Percentiles rank a stretch among this genome's conserved stretches.
phyloP scores from a whole-genome alignment of 31 red algal genomes.

The Odonthalia washingtoniensis region DNA sequence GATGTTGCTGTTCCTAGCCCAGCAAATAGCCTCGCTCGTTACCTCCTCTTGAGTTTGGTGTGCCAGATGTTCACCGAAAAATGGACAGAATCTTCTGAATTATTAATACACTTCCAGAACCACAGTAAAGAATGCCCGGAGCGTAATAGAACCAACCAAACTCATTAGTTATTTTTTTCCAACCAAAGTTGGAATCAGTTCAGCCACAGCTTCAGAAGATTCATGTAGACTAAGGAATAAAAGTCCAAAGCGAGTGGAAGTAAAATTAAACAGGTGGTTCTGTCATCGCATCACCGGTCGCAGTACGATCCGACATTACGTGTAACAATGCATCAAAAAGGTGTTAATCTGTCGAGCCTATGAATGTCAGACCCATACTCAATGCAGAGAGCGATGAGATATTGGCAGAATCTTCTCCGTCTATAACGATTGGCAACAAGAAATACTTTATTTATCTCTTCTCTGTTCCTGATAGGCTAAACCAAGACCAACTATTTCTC shows the following conservation, averaged over 20 bases:
- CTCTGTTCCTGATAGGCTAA: conserved; percentile 92
- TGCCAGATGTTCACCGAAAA: too few species aligned
- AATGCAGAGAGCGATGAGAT: conserved; percentile 83
- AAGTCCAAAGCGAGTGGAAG: conserved; percentile 90
- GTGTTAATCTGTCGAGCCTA: conserved; percentile 85
- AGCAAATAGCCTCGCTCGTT: too few species aligned
- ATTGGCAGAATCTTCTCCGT: conserved; percentile 62
- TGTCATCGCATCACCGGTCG: conserved; percentile 48
- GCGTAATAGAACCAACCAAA: too few species aligned
- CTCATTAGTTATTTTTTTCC: too few species aligned
- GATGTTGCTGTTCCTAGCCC: too few species aligned
- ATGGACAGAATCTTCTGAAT: too few species aligned
- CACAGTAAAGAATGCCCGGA: too few species aligned
- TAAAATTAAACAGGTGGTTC: conserved; percentile 63
- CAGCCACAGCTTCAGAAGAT: conserved; percentile 77
- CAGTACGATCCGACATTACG: conserved; percentile 79
- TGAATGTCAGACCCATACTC: conserved; percentile 86
- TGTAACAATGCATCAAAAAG: conserved; percentile 83
- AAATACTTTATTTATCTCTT: conserved; percentile 73
- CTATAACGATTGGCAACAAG: conserved; percentile 78
- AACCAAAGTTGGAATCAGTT: conserved; percentile 87
- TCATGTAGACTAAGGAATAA: conserved; percentile 85
- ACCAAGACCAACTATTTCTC: conserved; percentile 89
- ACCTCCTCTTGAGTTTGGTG: too few species aligned
- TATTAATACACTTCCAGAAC: too few species aligned